Percentiles rank a stretch among this genome's conserved stretches.
phyloP scores from a whole-genome alignment of 148 eudicot species.

The Vaccinium darrowii region DNA sequence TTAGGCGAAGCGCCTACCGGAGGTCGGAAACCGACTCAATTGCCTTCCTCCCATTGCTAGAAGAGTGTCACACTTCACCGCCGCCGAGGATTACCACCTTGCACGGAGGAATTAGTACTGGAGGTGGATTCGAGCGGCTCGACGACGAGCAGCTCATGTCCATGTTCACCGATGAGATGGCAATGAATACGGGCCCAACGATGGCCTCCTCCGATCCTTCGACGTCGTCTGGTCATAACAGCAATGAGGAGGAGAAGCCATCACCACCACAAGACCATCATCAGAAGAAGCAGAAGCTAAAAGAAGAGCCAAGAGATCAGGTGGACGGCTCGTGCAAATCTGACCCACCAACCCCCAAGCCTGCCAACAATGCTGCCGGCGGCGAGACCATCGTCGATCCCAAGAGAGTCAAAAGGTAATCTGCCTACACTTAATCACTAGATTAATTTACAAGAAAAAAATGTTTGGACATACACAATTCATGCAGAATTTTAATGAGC shows the following conservation, averaged over 20 bases:
- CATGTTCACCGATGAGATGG: conserved; percentile 69
- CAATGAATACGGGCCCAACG: conserved; percentile 8
- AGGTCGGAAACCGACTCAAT: conserved; percentile 79
- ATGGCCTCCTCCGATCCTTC: conserved; percentile 34
- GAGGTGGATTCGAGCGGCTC: conserved; percentile 51
- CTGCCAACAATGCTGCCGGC: conserved; percentile 16
- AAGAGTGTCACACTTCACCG: conserved; percentile 28
- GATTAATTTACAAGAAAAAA: not conserved
- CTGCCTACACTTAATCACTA: not conserved
- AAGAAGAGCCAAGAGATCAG: conserved; percentile 74
- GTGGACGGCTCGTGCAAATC: conserved; percentile 43
- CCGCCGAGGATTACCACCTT: conserved; percentile 9
- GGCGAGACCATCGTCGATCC: conserved; percentile 55
- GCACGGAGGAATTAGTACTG: conserved; percentile 6
- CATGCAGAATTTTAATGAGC: not conserved
- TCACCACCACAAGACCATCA: not conserved
- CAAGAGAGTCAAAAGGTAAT: conserved; percentile 84
- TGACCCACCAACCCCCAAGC: conserved; percentile 13
- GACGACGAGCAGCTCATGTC: conserved; percentile 81
- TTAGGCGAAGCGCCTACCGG: conserved; percentile 57
- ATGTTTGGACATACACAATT: not conserved
- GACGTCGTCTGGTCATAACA: conserved; percentile 54
- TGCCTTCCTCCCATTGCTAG: conserved; percentile 58
- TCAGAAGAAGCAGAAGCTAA: conserved; percentile 23
- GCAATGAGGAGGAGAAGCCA: conserved; percentile 22